phyloP scores from a whole-genome alignment of 2,329 filamentous ascomycete species.

The Talaromyces sp. region DNA sequence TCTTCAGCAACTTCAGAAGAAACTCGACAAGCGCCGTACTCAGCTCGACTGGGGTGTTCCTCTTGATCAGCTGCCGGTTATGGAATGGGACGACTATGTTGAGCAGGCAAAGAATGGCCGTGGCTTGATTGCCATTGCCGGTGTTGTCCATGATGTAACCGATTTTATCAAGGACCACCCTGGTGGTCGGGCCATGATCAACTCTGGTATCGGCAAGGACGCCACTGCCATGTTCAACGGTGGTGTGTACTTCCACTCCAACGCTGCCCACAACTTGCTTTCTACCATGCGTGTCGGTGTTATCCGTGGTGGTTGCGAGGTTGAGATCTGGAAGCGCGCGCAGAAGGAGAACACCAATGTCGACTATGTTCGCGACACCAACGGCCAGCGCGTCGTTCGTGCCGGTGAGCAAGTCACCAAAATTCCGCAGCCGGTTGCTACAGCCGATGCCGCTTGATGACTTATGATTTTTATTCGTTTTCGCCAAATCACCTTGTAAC shows the following conservation, averaged over 20 bases:
- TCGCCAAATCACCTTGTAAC: background rate
- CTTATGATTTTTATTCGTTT: constrained; percentile 21
- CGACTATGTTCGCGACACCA: constrained; percentile 73
- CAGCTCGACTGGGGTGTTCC: constrained; percentile 82
- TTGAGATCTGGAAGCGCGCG: constrained; percentile 88
- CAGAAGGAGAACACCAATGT: constrained; percentile 82
- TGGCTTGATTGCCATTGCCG: constrained; percentile 72
- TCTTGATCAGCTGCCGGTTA: constrained; percentile 78
- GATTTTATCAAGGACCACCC: constrained; percentile 86
- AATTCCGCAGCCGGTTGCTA: constrained; percentile 72
- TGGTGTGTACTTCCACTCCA: constrained; percentile 84
- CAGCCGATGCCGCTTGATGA: constrained; percentile 72
- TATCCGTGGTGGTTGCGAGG: constrained; percentile 79
- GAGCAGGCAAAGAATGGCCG: constrained; percentile 73
- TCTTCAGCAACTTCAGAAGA: constrained; percentile 86
- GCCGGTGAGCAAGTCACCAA: constrained; percentile 84
- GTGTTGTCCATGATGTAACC: constrained; percentile 80
- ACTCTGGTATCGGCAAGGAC: constrained; percentile 77
- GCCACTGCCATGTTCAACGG: constrained; percentile 90
- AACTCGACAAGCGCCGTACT: constrained; percentile 81
- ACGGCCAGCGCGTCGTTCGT: constrained; percentile 77
- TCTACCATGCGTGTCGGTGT: constrained; percentile 87
- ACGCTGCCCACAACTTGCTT: constrained; percentile 83
- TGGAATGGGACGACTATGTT: constrained; percentile 84
- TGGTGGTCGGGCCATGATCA: constrained; percentile 85